Percentiles rank a stretch among this genome's conserved stretches.
Conservation (phyloP, 495 filamentous ascomycete genomes). For the Penicillium arizonense region DNA sequence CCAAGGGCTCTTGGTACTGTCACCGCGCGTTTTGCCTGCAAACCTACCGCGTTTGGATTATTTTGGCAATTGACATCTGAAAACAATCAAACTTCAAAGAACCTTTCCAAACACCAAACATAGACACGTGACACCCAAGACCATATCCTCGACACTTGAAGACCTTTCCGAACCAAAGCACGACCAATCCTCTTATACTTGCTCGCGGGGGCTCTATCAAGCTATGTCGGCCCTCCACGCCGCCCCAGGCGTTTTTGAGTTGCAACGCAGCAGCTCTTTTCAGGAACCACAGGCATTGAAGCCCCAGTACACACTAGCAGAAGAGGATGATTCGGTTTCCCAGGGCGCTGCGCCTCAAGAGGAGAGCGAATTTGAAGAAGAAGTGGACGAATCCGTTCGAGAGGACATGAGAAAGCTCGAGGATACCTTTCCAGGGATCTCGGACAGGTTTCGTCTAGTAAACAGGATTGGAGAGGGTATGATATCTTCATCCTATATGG, state of each 20-base stretch:
- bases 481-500: neutral
- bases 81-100: neutral
- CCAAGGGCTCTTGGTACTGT: neutral
- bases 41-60: neutral
- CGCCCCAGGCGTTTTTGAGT: conserved; percentile 25
- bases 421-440: conserved; percentile 78
- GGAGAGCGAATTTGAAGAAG: conserved; percentile 34
- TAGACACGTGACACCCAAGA: neutral
- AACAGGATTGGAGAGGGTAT: conserved; percentile 96
- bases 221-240: conserved; percentile 29
- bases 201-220: too few relatives aligned
- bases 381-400: conserved; percentile 67
- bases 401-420: conserved; percentile 88
- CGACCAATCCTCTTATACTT: too few relatives aligned
- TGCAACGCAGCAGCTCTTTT: conserved; percentile 18
- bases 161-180: neutral
- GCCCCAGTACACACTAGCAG: conserved; percentile 20
- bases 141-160: neutral
- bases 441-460: conserved; percentile 79
- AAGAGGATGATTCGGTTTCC: conserved; percentile 30
- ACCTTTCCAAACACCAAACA: neutral
- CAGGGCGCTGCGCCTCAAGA: conserved; percentile 22
- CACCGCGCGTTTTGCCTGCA: neutral
- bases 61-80: neutral
- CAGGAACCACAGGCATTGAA: conserved; percentile 7